phyloP scores from a whole-genome alignment of 305 asterid species.

The Rubia peregrina region DNA sequence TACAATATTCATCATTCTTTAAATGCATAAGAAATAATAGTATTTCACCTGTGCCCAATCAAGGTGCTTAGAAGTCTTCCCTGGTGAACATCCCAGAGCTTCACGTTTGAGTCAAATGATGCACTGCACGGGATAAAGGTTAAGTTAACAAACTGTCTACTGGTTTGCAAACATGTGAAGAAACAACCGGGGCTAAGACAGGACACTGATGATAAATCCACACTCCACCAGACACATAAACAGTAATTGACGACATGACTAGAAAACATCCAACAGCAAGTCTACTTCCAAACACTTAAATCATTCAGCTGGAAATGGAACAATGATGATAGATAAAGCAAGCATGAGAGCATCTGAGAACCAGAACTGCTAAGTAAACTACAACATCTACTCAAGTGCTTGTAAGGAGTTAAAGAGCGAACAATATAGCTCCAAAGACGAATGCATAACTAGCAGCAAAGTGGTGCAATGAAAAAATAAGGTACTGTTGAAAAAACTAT shows the following conservation, averaged over 20 bases:
- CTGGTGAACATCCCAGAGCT: conserved; percentile 28
- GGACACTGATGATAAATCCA: no score
- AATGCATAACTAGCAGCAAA: neutral
- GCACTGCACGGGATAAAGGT: conserved; percentile 20
- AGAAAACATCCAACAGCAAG: no score
- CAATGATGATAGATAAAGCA: neutral
- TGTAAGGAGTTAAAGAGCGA: neutral
- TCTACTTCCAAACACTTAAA: neutral
- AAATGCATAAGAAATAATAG: neutral
- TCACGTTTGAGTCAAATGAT: conserved; percentile 33
- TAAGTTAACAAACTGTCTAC: neutral
- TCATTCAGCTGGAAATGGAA: neutral
- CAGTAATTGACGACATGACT: no score
- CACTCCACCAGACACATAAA: no score
- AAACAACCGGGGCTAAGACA: no score
- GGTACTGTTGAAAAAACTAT: neutral
- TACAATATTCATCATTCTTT: no score
- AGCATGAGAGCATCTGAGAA: neutral
- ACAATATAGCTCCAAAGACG: neutral
- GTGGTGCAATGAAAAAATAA: neutral
- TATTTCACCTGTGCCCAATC: conserved; percentile 27
- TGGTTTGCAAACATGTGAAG: no score
- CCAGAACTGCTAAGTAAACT: neutral
- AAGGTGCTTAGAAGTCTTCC: conserved; percentile 25
- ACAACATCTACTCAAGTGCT: neutral